phyloP scores from a whole-genome alignment of 768 basidiomycete species.

The Pleurotus djamor region DNA sequence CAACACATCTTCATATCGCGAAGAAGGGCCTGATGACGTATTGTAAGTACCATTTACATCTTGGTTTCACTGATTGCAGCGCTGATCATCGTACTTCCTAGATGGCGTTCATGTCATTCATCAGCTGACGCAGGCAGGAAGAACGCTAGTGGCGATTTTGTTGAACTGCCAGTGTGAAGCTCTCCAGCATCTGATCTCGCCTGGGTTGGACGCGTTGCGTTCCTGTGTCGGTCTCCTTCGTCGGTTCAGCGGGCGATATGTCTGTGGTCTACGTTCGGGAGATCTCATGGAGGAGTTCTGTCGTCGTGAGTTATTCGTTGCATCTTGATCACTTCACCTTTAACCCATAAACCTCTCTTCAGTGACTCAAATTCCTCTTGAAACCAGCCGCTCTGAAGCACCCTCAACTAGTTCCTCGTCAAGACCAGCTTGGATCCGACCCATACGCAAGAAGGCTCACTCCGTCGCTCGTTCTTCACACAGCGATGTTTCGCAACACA shows the following conservation, averaged over 20 bases:
- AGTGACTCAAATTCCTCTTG: slow-evolving; percentile 88
- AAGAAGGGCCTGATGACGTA: slow-evolving; percentile 93
- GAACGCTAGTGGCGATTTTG: slow-evolving; percentile 85
- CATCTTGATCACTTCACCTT: neutral
- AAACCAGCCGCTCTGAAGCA: slow-evolving; percentile 49
- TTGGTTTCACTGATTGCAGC: slow-evolving; percentile 7
- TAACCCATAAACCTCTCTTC: slow-evolving; percentile 4
- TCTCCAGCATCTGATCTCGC: slow-evolving; percentile 72
- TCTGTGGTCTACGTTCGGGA: slow-evolving; percentile 87
- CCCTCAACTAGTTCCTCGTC: slow-evolving; percentile 38
- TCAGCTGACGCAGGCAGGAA: slow-evolving; percentile 90
- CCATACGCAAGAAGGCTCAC: slow-evolving; percentile 75
- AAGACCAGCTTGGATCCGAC: slow-evolving; percentile 85
- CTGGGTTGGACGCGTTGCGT: slow-evolving; percentile 81
- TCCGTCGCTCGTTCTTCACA: slow-evolving; percentile 41
- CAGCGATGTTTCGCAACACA: slow-evolving; percentile 43
- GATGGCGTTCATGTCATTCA: slow-evolving; percentile 96
- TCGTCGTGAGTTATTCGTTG: slow-evolving; percentile 51
- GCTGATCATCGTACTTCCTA: slow-evolving; percentile 26
- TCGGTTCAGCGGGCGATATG: slow-evolving; percentile 88
- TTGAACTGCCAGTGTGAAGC: slow-evolving; percentile 85
- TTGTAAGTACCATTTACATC: slow-evolving; percentile 50
- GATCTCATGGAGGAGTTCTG: slow-evolving; percentile 97
- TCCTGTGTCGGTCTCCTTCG: slow-evolving; percentile 87
- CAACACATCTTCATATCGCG: slow-evolving; percentile 81